A percentile compares a stretch with the other conserved stretches of the same genome.
These are phyloP conservation scores for Russula earlei DNA, from an alignment of 768 basidiomycete genomes.

Conservation along the genomic window DNA sequence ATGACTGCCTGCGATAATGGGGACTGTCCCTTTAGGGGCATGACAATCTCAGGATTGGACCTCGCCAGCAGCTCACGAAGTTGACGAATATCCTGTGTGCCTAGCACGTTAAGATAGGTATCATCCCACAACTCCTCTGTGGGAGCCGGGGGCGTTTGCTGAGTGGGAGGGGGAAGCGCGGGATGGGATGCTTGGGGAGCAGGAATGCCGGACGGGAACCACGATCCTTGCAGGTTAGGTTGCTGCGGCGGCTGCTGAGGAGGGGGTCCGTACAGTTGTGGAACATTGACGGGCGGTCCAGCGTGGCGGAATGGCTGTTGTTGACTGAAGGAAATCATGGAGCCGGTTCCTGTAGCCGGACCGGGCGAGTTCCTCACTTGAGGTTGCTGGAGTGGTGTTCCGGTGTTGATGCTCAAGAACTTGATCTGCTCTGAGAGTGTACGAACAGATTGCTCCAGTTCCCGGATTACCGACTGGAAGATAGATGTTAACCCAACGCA, in stretches of 20 bases:
- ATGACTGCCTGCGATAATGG: slow-evolving; percentile 79
- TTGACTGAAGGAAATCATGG: slow-evolving; percentile 12
- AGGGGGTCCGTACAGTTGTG: slow-evolving; percentile 25
- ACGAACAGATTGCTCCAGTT: slow-evolving; percentile 71
- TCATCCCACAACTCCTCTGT: slow-evolving; percentile 73
- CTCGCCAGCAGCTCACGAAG: slow-evolving; percentile 64
- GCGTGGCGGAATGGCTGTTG: slow-evolving; percentile 25
- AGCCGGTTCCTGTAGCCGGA: slow-evolving; percentile 11
- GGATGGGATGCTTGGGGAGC: slow-evolving; percentile 80
- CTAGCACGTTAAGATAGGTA: slow-evolving; percentile 65
- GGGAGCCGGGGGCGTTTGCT: slow-evolving; percentile 44
- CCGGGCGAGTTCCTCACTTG: slow-evolving; percentile 16
- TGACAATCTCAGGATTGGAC: slow-evolving; percentile 70
- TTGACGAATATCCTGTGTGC: slow-evolving; percentile 64
- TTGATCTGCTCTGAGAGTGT: slow-evolving; percentile 75
- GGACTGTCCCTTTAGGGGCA: slow-evolving; percentile 61
- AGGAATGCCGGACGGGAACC: slow-evolving; percentile 59
- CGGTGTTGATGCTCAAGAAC: slow-evolving; percentile 51
- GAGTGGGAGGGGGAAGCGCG: slow-evolving; percentile 52
- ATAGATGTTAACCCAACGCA: slow-evolving; percentile 10
- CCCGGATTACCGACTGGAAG: slow-evolving; percentile 59
- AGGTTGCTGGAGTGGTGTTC: slow-evolving; percentile 21
- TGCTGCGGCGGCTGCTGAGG: slow-evolving; percentile 17
- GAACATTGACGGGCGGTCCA: slow-evolving; percentile 28
- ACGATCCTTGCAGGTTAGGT: slow-evolving; percentile 30